Percentiles rank a stretch among this genome's conserved stretches.
phyloP scores from a whole-genome alignment of 225 moss, liverwort and hornwort genomes.

The Climacium dendroides region DNA sequence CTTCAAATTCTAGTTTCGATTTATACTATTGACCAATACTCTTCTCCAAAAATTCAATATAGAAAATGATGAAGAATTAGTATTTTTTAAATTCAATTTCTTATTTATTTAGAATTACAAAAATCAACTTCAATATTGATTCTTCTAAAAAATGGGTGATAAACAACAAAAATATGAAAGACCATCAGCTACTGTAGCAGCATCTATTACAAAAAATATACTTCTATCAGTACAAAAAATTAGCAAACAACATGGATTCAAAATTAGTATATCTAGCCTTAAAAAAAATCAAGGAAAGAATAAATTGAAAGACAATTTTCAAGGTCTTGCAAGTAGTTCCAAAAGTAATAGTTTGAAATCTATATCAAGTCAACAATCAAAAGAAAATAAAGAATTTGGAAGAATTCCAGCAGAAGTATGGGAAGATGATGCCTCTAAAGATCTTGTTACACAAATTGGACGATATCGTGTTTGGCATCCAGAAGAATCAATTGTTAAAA shows the following conservation, averaged over 20 bases:
- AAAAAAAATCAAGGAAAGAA: neutral
- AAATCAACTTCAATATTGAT: neutral
- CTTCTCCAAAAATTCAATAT: too few relatives aligned
- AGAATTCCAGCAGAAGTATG: neutral
- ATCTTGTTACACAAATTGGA: constrained; percentile 29
- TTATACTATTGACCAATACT: too few relatives aligned
- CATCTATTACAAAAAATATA: neutral
- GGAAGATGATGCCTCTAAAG: neutral
- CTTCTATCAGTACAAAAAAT: neutral
- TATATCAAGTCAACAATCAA: neutral
- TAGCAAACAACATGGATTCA: constrained; percentile 5
- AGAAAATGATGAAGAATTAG: neutral
- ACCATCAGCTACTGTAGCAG: neutral
- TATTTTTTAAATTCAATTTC: neutral
- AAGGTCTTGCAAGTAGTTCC: neutral
- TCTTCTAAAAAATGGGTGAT: neutral
- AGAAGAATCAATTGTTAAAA: constrained; percentile 35
- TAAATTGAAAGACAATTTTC: neutral
- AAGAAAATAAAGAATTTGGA: neutral
- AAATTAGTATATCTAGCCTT: neutral
- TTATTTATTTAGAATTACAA: neutral
- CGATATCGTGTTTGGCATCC: constrained; percentile 65
- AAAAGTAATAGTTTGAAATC: neutral
- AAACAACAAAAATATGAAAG: neutral
- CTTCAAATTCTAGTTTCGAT: neutral